phyloP scores from a whole-genome alignment of 768 basidiomycete genomes.

The Cystobasidium ongulense region DNA sequence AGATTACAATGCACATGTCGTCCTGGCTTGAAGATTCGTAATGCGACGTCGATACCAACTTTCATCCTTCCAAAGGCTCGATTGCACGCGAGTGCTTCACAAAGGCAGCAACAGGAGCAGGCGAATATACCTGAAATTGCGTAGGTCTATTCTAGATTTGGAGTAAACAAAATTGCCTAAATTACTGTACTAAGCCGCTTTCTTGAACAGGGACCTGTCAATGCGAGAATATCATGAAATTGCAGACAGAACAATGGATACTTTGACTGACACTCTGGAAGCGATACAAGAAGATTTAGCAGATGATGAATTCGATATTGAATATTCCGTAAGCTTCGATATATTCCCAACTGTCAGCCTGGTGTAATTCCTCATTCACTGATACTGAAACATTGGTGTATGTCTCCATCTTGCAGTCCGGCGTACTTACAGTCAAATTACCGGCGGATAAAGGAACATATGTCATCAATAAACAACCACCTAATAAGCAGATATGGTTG shows the following conservation, averaged over 20 bases:
- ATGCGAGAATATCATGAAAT: constrained; percentile 61
- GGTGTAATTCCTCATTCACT: background rate
- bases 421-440: constrained; percentile 75
- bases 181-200: too few relatives aligned
- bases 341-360: too few relatives aligned
- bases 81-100: background rate
- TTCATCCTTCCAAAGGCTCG: background rate
- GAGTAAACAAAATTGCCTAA: too few relatives aligned
- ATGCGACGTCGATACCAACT: background rate
- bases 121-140: background rate
- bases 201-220: constrained; percentile 50
- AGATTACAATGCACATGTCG: background rate
- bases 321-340: constrained; percentile 60
- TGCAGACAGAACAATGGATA: constrained; percentile 70
- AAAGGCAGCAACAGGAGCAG: background rate
- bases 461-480: constrained; percentile 94
- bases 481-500: constrained; percentile 94
- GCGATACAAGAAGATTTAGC: constrained; percentile 55
- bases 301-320: constrained; percentile 64
- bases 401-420: constrained; percentile 56
- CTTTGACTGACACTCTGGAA: constrained; percentile 66
- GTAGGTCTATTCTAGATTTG: background rate
- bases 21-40: background rate
- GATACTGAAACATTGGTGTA: background rate
- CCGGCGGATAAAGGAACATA: constrained; percentile 68